phyloP scores from a whole-genome alignment of 1,284 basidiomycete genomes.

The Schizopora paradoxa region DNA sequence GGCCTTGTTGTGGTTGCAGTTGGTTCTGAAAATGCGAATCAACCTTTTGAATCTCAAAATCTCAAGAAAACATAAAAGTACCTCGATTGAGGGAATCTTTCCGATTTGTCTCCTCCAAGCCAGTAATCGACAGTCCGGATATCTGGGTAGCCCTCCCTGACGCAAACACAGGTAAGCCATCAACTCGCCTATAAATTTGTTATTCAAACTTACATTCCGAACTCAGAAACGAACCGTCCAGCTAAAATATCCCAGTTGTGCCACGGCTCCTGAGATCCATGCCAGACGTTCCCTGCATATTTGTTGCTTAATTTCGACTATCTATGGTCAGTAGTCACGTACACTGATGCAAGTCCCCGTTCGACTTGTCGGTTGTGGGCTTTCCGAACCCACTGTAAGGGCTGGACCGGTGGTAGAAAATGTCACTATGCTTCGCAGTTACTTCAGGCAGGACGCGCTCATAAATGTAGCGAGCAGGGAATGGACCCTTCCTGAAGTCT shows the following conservation, averaged over 20 bases:
- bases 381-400: constrained; percentile 83
- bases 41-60: constrained; percentile 27
- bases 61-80: constrained; percentile 27
- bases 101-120: constrained; percentile 61
- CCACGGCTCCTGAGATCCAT: constrained; percentile 84
- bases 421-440: constrained; percentile 57
- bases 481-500: constrained; percentile 77
- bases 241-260: constrained; percentile 83
- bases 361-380: constrained; percentile 63
- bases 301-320: not conserved
- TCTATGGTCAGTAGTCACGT: constrained; percentile 19
- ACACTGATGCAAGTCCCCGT: constrained; percentile 88
- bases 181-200: not conserved
- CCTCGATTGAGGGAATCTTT: constrained; percentile 86
- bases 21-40: constrained; percentile 40
- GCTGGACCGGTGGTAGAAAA: constrained; percentile 78
- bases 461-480: constrained; percentile 85
- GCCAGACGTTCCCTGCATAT: constrained; percentile 81
- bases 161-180: constrained; percentile 4
- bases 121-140: constrained; percentile 82
- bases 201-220: constrained; percentile 61
- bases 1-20: constrained; percentile 86
- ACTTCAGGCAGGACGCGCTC: constrained; percentile 75
- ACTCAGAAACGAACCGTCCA: constrained; percentile 86
- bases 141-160: constrained; percentile 78